Evolutionary conservation across 1,284 basidiomycete species (phyloP).

Genomic region (Ganoderma leucocontextum): DNA sequence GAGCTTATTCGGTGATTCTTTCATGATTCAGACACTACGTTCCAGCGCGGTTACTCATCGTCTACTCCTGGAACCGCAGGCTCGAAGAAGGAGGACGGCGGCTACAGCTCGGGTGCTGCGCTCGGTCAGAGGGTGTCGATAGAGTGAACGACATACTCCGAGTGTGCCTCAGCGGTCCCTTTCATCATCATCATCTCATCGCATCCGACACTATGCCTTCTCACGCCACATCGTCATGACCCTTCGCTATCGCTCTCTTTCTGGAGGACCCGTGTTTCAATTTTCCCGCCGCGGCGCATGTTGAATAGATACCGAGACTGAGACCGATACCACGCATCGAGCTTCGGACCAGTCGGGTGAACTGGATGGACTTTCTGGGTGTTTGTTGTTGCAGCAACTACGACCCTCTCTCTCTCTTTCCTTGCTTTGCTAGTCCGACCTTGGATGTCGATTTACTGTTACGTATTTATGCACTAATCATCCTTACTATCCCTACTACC

Average conservation of each 20-base stretch:
- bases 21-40: conserved; percentile 54
- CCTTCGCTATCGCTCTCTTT: background rate
- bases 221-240: conserved; percentile 9
- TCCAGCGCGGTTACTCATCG: conserved; percentile 54
- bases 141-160: conserved; percentile 45
- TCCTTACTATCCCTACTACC: background rate
- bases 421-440: background rate
- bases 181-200: background rate
- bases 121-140: conserved; percentile 58
- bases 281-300: background rate
- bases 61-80: conserved; percentile 49
- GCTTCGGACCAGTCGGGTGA: background rate
- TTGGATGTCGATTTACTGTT: conserved; percentile 20
- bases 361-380: conserved; percentile 3
- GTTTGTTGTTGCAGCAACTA: conserved; percentile 5
- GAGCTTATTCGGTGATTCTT: conserved; percentile 41
- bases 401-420: background rate
- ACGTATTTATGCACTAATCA: conserved; percentile 34
- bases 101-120: conserved; percentile 42
- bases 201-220: conserved; percentile 7
- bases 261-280: conserved; percentile 1
- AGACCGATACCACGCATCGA: background rate
- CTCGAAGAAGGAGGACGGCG: conserved; percentile 52
- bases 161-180: background rate
- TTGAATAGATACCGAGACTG: conserved; percentile 8